A percentile compares a stretch with the other conserved stretches of the same genome.
Evolutionary conservation across 805 yeast genomes (phyloP).

Genomic region (Yamadazyma laniorum): DNA sequence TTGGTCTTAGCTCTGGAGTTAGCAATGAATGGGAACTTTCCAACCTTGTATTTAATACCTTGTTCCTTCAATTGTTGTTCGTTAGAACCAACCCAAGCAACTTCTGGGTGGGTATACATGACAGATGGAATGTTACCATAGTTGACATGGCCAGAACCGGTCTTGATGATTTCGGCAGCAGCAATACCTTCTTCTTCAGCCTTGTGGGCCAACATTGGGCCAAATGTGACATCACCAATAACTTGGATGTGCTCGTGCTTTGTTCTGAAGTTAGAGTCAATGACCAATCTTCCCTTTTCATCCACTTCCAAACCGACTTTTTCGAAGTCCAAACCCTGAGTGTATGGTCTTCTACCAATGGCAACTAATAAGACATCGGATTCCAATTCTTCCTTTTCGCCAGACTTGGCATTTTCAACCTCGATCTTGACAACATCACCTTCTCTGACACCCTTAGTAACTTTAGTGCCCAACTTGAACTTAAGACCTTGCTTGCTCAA

Average conservation of each 20-base stretch:
- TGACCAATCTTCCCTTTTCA: slow-evolving; percentile 88
- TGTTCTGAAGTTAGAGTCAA: slow-evolving; percentile 90
- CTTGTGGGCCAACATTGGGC: slow-evolving; percentile 99
- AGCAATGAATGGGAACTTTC: slow-evolving; percentile 98
- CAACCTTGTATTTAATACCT: slow-evolving; percentile 87
- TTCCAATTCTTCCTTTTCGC: slow-evolving; percentile 73
- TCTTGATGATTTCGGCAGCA: slow-evolving; percentile 90
- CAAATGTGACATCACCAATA: slow-evolving; percentile 97
- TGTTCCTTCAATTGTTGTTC: slow-evolving; percentile 93
- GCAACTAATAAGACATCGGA: slow-evolving; percentile 95
- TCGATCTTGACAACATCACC: slow-evolving; percentile 87
- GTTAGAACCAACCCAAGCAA: slow-evolving; percentile 98
- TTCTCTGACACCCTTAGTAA: slow-evolving; percentile 77
- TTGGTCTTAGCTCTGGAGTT: slow-evolving; percentile 99
- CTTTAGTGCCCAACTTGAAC: slow-evolving; percentile 91
- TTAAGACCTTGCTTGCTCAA: slow-evolving; percentile 93
- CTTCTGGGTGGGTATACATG: slow-evolving; percentile 99
- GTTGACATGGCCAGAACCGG: slow-evolving; percentile 97
- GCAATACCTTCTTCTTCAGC: slow-evolving; percentile 99
- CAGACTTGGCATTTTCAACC: slow-evolving; percentile 85
- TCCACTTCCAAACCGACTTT: slow-evolving; percentile 86
- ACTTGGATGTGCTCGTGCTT: slow-evolving; percentile 92
- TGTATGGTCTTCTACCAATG: slow-evolving; percentile 97
- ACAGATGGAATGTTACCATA: slow-evolving; percentile 97
- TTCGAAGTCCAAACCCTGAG: slow-evolving; percentile 86